Percentiles rank a stretch among this genome's conserved stretches.
Conservation (phyloP, 805 yeast species). For the Diddensiella santjacobensis region DNA sequence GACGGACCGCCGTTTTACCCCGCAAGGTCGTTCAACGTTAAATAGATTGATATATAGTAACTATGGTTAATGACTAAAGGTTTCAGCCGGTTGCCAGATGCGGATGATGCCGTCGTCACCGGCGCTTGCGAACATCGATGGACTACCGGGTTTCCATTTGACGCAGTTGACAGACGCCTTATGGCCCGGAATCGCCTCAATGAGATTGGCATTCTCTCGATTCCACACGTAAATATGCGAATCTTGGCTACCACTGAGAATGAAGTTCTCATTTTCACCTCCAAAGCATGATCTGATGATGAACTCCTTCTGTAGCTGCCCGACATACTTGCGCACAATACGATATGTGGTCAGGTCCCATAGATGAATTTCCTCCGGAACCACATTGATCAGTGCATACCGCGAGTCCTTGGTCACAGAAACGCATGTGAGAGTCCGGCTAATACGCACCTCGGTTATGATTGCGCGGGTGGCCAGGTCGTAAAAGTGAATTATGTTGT, state of each 20-base stretch:
- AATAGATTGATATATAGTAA: not conserved
- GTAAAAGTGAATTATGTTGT: conserved; percentile 54
- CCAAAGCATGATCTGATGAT: conserved; percentile 79
- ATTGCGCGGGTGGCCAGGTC: conserved; percentile 42
- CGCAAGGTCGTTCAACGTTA: not conserved
- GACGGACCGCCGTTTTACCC: not conserved
- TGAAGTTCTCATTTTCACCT: conserved; percentile 60
- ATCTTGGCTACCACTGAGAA: conserved; percentile 82
- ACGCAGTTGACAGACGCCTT: conserved; percentile 68
- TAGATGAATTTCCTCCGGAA: conserved; percentile 72
- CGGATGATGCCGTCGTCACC: conserved; percentile 76
- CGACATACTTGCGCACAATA: conserved; percentile 60
- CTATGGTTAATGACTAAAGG: not conserved
- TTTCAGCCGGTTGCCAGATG: conserved; percentile 35
- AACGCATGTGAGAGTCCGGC: conserved; percentile 62
- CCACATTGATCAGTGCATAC: conserved; percentile 57
- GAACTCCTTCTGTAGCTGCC: conserved; percentile 66
- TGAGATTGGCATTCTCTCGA: conserved; percentile 60
- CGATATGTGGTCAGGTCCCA: conserved; percentile 68
- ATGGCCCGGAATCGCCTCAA: conserved; percentile 62
- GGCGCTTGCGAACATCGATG: conserved; percentile 68
- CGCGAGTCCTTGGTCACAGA: conserved; percentile 54
- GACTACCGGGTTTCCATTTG: conserved; percentile 57
- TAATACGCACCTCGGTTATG: conserved; percentile 47
- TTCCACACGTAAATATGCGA: conserved; percentile 78